Conservation (phyloP, 805 yeast genomes). For the Maudiozyma pseudohumilis region DNA sequence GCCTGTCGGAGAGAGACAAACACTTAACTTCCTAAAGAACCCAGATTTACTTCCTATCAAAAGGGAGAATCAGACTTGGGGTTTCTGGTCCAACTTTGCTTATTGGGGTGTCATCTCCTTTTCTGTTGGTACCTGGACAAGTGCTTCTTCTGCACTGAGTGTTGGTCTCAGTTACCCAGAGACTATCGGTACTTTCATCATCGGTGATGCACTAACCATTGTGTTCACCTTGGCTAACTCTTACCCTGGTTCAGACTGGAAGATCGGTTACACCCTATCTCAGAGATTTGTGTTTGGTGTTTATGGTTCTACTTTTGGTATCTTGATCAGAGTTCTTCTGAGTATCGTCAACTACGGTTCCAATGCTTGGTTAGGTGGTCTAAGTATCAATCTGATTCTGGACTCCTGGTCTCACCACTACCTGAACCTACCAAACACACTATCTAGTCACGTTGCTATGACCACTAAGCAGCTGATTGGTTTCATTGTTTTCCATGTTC, state of each 20-base stretch:
- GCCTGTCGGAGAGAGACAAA: slow-evolving; percentile 25
- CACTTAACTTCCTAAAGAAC: slow-evolving; percentile 26
- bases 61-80: slow-evolving; percentile 29
- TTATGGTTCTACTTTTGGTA: slow-evolving; percentile 35
- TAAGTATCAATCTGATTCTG: slow-evolving; percentile 31
- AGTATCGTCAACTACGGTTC: slow-evolving; percentile 41
- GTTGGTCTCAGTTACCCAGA: slow-evolving; percentile 39
- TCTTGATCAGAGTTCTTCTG: slow-evolving; percentile 34
- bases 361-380: slow-evolving; percentile 38
- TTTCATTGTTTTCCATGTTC: slow-evolving; percentile 34
- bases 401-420: slow-evolving; percentile 34
- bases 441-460: slow-evolving; percentile 28
- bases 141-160: slow-evolving; percentile 36
- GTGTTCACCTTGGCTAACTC: slow-evolving; percentile 37
- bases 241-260: slow-evolving; percentile 40
- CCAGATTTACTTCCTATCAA: slow-evolving; percentile 29
- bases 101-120: slow-evolving; percentile 40
- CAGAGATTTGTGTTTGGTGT: slow-evolving; percentile 41
- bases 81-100: slow-evolving; percentile 31
- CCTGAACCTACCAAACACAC: slow-evolving; percentile 27
- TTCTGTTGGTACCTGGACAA: slow-evolving; percentile 37
- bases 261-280: slow-evolving; percentile 38
- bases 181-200: slow-evolving; percentile 35
- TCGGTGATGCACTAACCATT: slow-evolving; percentile 40
- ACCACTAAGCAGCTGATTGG: slow-evolving; percentile 31